phyloP scores from a whole-genome alignment of 23 red algal species.

The Pyropia haitanensis region DNA sequence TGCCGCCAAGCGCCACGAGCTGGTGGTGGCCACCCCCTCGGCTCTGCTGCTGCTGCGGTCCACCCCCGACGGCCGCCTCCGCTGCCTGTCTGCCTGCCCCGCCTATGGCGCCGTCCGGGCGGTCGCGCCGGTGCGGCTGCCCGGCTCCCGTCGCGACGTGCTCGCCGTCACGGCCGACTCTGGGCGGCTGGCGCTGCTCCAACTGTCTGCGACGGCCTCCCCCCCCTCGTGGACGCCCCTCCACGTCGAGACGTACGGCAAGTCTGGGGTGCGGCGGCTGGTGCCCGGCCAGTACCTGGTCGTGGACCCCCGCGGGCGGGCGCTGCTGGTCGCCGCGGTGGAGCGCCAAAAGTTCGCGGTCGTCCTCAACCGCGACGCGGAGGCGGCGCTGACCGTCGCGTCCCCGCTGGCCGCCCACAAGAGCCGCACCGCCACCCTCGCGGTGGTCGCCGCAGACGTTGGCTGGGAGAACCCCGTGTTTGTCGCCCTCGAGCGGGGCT shows the following conservation, averaged over 20 bases:
- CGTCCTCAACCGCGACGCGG: conserved; percentile 61
- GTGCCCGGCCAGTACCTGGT: conserved; percentile 60
- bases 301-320: conserved; percentile 65
- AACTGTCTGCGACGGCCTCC: conserved; percentile 15
- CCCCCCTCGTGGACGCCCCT: conserved; percentile 12
- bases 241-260: conserved; percentile 58
- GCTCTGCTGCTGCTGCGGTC: conserved; percentile 27
- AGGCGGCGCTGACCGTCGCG: conserved; percentile 43
- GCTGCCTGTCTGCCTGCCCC: conserved; percentile 25
- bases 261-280: conserved; percentile 47
- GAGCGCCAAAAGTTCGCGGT: conserved; percentile 73
- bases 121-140: conserved; percentile 44
- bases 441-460: conserved; percentile 49
- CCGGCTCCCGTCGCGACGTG: conserved; percentile 60
- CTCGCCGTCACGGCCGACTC: conserved; percentile 46
- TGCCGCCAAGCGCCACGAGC: conserved; percentile 44
- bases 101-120: conserved; percentile 40
- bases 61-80: conserved; percentile 14
- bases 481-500: conserved; percentile 55
- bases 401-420: conserved; percentile 65
- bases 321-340: conserved; percentile 59
- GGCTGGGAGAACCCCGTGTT: conserved; percentile 88
- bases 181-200: conserved; percentile 54
- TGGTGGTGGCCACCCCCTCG: conserved; percentile 32
- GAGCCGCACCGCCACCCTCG: conserved; percentile 21